Evolutionary conservation across 768 basidiomycete genomes (phyloP).

Genomic region (Mycena kentingensis): DNA sequence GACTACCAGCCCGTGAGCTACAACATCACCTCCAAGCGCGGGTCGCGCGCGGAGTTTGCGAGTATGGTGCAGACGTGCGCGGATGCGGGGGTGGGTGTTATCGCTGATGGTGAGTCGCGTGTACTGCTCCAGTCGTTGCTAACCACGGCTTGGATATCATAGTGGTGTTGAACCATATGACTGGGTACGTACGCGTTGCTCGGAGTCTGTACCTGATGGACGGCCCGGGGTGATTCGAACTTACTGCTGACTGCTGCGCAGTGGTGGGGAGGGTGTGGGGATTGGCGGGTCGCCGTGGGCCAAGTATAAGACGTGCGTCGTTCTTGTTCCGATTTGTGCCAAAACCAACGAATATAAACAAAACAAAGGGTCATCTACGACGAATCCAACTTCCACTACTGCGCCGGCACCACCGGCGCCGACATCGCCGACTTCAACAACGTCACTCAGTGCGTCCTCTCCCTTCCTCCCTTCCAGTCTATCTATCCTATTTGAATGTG

Average conservation of each 20-base stretch:
- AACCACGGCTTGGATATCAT: not conserved
- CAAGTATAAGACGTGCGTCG: constrained; percentile 12
- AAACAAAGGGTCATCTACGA: constrained; percentile 28
- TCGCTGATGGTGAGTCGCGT: constrained; percentile 27
- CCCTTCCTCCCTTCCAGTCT: constrained; percentile 32
- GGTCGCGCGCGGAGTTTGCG: constrained; percentile 36
- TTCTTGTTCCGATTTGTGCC: not conserved
- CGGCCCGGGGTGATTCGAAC: not conserved
- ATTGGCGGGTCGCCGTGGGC: constrained; percentile 3
- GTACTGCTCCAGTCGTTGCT: not conserved
- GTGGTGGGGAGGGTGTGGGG: constrained; percentile 1
- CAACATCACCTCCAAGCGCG: constrained; percentile 44
- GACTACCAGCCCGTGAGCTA: constrained; percentile 52
- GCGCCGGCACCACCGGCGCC: constrained; percentile 37
- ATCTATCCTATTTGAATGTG: constrained; percentile 15
- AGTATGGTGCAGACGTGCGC: constrained; percentile 30
- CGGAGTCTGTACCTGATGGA: too few relatives aligned
- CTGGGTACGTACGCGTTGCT: constrained; percentile 3
- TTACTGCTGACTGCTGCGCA: not conserved
- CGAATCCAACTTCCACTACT: constrained; percentile 38
- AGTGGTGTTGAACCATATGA: constrained; percentile 15
- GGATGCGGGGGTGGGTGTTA: constrained; percentile 32
- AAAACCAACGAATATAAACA: not conserved
- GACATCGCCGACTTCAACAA: constrained; percentile 43
- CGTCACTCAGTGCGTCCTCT: constrained; percentile 40